Evolutionary conservation across 805 yeast genomes (phyloP), one percentile per base, ranked within the genome.

Genomic region (Spathaspora passalidarum): DNA sequence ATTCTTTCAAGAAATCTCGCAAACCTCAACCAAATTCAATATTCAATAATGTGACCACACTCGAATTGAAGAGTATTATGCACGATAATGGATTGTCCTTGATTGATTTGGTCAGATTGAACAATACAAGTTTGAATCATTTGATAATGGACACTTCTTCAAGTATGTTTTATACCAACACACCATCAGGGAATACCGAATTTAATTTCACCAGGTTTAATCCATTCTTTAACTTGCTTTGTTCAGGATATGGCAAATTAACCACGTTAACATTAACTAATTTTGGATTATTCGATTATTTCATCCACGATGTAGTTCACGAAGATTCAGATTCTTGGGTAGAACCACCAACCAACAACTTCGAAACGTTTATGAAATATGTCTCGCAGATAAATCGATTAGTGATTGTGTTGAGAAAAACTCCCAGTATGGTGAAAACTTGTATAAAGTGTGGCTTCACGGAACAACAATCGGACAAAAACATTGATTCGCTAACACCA

Each of bases 81-180:
- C 67, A 76, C 23, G 72, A 72, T 23, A 67, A 61, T 26, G 84
- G 79, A 51, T 62, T 81, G 32, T 66, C 81, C 4, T 50, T 79
- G 23, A 73, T 77, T 40, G 80, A 76, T 53, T 77, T 78, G 51
- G 52, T 70, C 32, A 69, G 66, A 48, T 52, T 49, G 11, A 69
- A 69, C 49, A 57, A 59, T 22, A 63, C 65, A 4, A 53, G 55
- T 1, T 56, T 80, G 20, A 49, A 63, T 5, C 60, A 65, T 10
- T 49, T 81, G 18, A 61, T 68, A 8, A 58, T 81, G 11, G 86
- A 81, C 53, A 57, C 81, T 36, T 66, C 68, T 48, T 79, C 84
- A 26, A 63, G 62, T 20, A 69, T 80, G 11, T 81, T 72, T 45
- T 49, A 56, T 16, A 42, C 35, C 10, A n/a, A n/a, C n/a, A n/a